Evolutionary conservation across 108 stramenopile species (phyloP), one percentile per base, ranked within the genome.

Genomic region (Craspedostauros australis): DNA sequence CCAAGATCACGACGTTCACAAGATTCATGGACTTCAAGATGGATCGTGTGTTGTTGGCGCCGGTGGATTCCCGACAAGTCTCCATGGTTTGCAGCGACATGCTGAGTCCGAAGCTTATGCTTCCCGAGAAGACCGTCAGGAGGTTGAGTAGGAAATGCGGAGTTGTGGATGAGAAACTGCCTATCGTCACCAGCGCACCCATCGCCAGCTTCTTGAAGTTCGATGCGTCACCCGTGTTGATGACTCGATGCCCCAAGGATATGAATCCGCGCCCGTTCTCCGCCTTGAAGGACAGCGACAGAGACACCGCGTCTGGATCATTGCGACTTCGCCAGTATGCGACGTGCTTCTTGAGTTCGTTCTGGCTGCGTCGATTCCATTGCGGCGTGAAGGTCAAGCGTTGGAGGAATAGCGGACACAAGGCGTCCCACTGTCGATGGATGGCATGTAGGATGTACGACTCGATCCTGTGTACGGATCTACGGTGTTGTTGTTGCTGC

Each of bases 121-220:
- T 62, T 38, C 74, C 71, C 20, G 62, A 74, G 39, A 79, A 81
- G 3, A 75, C 60, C 7, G 75, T 75, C 34, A 86, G 29, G 11
- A 76, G 47, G 44, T 86, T 86, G 31, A 86, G 32, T 12, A 50
- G 57, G 34, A 86, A 82, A 60, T 86, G 80, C 19, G 84, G 84
- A 33, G 72, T 64, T 39, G 69, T 59, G 8, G 72, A 63, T 8
- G 45, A 68, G 26, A 86, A 86, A 39, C 66, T 65, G 2, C 65
- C 60, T 1, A 81, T 22, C n/a, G 72, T 43, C 16, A 66, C 74
- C 5, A 58, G 16, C 20, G 74, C 18, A 2, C 72, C 75, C 28
- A 73, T 21, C 15, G 66, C 14, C 15, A 79, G 41, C 47, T 80
- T 79, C 44, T 39, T 24, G 16, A 38, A 28, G 23, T 55, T 47